Base-by-base conservation (phyloP, 2,329 filamentous ascomycete genomes). In the Calonectria crousiana region DNA sequence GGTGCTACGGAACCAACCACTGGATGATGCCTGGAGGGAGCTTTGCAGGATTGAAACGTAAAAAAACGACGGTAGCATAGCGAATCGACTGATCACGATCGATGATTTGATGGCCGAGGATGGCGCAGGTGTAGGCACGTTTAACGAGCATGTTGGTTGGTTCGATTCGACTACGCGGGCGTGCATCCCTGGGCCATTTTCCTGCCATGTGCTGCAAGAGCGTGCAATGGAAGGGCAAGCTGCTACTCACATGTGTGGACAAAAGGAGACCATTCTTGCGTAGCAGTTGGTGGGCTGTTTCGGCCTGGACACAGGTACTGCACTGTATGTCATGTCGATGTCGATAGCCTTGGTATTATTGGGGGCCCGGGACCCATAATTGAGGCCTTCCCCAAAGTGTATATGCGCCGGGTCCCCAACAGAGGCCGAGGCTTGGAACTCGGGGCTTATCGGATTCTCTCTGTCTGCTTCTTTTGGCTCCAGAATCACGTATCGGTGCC, bases 371-470 rank as follows among this genome's bases (percentile, higher is more conserved):
- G 67, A 34, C 47, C 38, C 28, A 30, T 53, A 14, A 14, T 11
- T 70, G 68, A 70, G 68, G 56, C 68, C 68, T 70, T 65, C 30
- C 56, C 68, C 34, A 41, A 70, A 65, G 47, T 30, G 58, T 68
- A 41, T 66, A 32, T 64, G 41, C 58, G 67, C 70, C 72, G 70
- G 32, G 66, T 72, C 62, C 32, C 68, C 68, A 67, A 71, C 38
- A 69, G 38, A 28, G 44, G 71, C 73, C 69, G 70, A 77, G 66
- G 71, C n/a, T 38, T 13, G n/a, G 52, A 34, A 14, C n/a, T 71
- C 62, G 67, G 78, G 56, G 67, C 72, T 76, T 69, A 74, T 75
- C 76, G 70, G 76, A 41, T 71, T 71, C 60, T 16, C 44, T 65
- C 53, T 20, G 2, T 34, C 32, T 44, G 9, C 32, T 26, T 56